Evolutionary conservation across 176 grass and related monocot genomes (phyloP), one percentile per base, ranked within the genome.

Genomic region (Zoysia pacifica): DNA sequence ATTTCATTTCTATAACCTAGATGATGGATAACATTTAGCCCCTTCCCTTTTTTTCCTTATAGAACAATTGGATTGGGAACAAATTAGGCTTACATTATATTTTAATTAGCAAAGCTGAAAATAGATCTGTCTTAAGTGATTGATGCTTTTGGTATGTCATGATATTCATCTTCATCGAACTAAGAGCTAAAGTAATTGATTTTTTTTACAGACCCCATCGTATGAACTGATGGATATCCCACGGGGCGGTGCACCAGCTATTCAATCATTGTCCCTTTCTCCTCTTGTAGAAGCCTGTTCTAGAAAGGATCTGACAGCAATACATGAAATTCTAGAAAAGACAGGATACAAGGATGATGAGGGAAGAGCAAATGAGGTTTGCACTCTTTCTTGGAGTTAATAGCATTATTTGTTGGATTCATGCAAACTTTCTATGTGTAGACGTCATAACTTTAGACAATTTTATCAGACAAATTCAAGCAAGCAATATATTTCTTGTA

Each of bases 281-380:
- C 96, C 92, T 81, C 92, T 98, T 75, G 96, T 89, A 0, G 90
- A 98, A 91, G 96, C 96, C 81, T 98, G 96, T 79, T 98, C 96
- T 43, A 93, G 92, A 86, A 86, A 91, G 74, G 96, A 98, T 89
- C 87, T 98, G 75, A 98, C 96, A 75, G 96, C 96, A 69, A 98
- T 95, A 83, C 96, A 98, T 53, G 96, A 94, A 88, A 93, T 98
- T 74, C 77, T 98, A 72, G 96, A 98, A 82, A 94, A 89, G 45
- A 82, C 83, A 0, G 96, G 96, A 9, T 98, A 98, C 80, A 94
- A 94, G 79, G 96, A 98, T 79, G 96, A 98, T 6, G 96, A 98
- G 59, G 96, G 96, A 81, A 98, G 90, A 5, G 81, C 96, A 84
- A 98, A 98, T 87, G 96, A 98, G 96, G 96, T 98, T 84, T 46